Conservation (phyloP, 2,329 filamentous ascomycete species). For the Leptographium lundbergii region DNA sequence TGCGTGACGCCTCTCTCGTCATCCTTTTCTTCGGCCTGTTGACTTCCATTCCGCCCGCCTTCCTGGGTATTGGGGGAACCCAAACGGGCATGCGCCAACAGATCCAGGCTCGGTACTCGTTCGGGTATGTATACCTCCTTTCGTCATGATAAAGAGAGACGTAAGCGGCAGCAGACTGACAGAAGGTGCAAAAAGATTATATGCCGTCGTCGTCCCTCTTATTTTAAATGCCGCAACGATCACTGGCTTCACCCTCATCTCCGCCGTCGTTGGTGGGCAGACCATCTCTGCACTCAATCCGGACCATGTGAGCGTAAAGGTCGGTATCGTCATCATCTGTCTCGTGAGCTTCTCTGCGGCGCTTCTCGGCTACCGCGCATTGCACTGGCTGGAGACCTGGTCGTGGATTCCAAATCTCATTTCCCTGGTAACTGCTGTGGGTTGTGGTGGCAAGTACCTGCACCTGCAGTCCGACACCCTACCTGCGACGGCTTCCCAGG, state of each 20-base stretch:
- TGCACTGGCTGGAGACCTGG: conserved; percentile 43
- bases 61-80: conserved; percentile 40
- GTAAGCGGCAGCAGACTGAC: not conserved
- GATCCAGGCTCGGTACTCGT: conserved; percentile 48
- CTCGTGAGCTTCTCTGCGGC: conserved; percentile 39
- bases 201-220: conserved; percentile 37
- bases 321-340: conserved; percentile 44
- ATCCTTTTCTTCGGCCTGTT: conserved; percentile 47
- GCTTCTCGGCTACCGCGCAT: conserved; percentile 39
- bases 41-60: conserved; percentile 40
- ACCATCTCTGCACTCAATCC: conserved; percentile 34
- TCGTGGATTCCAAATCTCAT: conserved; percentile 43
- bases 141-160: not conserved
- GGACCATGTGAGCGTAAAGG: conserved; percentile 33
- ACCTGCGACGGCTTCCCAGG: conserved; percentile 22
- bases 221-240: conserved; percentile 44
- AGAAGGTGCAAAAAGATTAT: conserved; percentile 20
- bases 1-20: conserved; percentile 42
- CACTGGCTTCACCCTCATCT: conserved; percentile 44
- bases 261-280: conserved; percentile 43
- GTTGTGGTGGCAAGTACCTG: conserved; percentile 38
- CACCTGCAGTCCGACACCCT: conserved; percentile 28
- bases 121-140: conserved; percentile 26
- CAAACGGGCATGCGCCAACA: conserved; percentile 47
- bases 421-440: conserved; percentile 36